Evolutionary conservation across 805 yeast species (phyloP), one percentile per base, ranked within the genome.

Genomic region (Jamesozyma piceae): DNA sequence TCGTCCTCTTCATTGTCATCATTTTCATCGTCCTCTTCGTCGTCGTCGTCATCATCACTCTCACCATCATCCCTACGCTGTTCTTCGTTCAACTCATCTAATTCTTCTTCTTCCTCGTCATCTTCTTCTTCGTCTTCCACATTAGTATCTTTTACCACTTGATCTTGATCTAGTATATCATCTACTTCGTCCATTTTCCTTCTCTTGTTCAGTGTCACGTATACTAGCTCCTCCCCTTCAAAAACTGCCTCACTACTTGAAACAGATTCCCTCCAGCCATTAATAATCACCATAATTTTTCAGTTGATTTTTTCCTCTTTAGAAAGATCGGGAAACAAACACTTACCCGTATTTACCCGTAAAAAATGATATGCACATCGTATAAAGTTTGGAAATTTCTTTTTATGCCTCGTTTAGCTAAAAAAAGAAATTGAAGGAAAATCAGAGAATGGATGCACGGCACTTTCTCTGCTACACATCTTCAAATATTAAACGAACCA

Each of bases 121-220:
- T 50, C 52, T 22, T 52, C 46, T 24, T 51, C 52, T 18, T 52
- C 57, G 15, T 55, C 56, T 15, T 50, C 52, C 6, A 47, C 53
- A 18, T 54, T 54, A 26, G 55, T 51, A 21, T 56, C 56, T 15
- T 55, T 57, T n/a, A 52, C 55, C n/a, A 50, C 58, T 18, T 57
- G 51, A 36, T 54, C 50, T 22, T 53, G 57, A 29, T 55, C 53
- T 41, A 59, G 41, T 18, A 62, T 55, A 28, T 58, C 63, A 28
- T 55, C 65, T 4, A 57, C 61, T 21, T 56, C 61, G 38, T 57
- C 64, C 62, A 57, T 55, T 24, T 11, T 24, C 11, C 28, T 24
- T 11, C 28, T 24, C 4, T 17, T 22, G 14, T 21, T 22, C 28
- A n/a, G 5, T 30, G 33, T 9, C 18, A 26, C 28, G n/a, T n/a